phyloP scores from a whole-genome alignment of 306 rosid genomes.

The Acmispon strigosus region DNA sequence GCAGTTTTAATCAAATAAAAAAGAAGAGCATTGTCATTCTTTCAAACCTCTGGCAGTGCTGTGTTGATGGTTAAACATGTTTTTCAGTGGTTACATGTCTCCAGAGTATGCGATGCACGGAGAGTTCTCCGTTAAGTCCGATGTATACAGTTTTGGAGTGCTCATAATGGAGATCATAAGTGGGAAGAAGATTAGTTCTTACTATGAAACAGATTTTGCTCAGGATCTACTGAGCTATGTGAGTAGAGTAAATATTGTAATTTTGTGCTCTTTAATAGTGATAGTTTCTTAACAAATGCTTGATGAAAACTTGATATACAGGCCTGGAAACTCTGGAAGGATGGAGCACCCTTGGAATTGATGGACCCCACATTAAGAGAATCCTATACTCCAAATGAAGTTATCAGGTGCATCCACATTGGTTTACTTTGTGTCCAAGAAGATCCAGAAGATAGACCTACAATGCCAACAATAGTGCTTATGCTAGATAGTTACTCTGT shows the following conservation, averaged over 20 bases:
- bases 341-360: constrained; percentile 25
- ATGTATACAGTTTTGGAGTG: constrained; percentile 25
- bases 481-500: constrained; percentile 25
- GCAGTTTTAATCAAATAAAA: background rate
- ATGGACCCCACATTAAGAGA: constrained; percentile 21
- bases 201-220: background rate
- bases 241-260: constrained; percentile 4
- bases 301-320: constrained; percentile 14
- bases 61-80: background rate
- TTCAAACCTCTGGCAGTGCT: background rate
- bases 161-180: constrained; percentile 28
- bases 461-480: constrained; percentile 25
- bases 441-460: constrained; percentile 31
- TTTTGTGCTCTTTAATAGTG: background rate
- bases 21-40: background rate
- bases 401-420: constrained; percentile 31
- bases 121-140: constrained; percentile 21
- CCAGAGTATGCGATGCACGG: constrained; percentile 17
- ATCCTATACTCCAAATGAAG: constrained; percentile 24
- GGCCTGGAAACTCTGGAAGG: constrained; percentile 38
- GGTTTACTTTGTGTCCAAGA: constrained; percentile 41
- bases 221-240: constrained; percentile 27
- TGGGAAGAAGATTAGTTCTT: constrained; percentile 30
- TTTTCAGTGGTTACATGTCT: constrained; percentile 28
- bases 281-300: background rate